phyloP scores from a whole-genome alignment of 805 yeast species.

The Candida michaelii region DNA sequence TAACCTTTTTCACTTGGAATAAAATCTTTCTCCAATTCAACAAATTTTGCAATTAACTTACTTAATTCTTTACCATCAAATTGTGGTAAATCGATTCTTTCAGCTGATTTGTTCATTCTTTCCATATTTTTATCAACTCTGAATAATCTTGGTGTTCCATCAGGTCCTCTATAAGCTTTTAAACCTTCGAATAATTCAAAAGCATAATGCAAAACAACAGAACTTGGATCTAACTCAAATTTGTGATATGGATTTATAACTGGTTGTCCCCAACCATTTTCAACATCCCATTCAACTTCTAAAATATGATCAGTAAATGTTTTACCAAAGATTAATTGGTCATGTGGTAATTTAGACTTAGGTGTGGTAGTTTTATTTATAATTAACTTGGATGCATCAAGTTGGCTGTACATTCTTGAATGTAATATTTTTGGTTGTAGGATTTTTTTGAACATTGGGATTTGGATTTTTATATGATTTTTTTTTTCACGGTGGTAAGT shows the following conservation, averaged over 20 bases:
- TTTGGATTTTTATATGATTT: not conserved
- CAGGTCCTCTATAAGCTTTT: slow-evolving; percentile 75
- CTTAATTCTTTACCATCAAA: slow-evolving; percentile 78
- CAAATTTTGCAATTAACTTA: slow-evolving; percentile 72
- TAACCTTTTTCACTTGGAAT: slow-evolving; percentile 87
- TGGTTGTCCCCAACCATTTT: slow-evolving; percentile 86
- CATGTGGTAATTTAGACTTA: slow-evolving; percentile 35
- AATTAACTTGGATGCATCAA: slow-evolving; percentile 39
- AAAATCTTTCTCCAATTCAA: slow-evolving; percentile 70
- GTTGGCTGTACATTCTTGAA: not conserved
- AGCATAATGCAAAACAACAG: slow-evolving; percentile 91
- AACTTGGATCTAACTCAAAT: slow-evolving; percentile 77
- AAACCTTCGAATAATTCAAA: slow-evolving; percentile 95
- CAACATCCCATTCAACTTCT: slow-evolving; percentile 76
- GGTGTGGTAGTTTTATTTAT: slow-evolving; percentile 40
- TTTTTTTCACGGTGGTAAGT: not conserved
- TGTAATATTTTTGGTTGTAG: not conserved
- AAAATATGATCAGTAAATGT: slow-evolving; percentile 87
- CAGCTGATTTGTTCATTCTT: slow-evolving; percentile 87
- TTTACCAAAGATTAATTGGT: slow-evolving; percentile 43
- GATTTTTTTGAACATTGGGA: slow-evolving; percentile 8
- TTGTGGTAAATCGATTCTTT: slow-evolving; percentile 83
- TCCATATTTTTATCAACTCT: slow-evolving; percentile 90
- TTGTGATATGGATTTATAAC: slow-evolving; percentile 82
- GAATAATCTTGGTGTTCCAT: slow-evolving; percentile 75